phyloP scores from a whole-genome alignment of 2,329 filamentous ascomycete genomes.

The Hypoxylon sp. region DNA sequence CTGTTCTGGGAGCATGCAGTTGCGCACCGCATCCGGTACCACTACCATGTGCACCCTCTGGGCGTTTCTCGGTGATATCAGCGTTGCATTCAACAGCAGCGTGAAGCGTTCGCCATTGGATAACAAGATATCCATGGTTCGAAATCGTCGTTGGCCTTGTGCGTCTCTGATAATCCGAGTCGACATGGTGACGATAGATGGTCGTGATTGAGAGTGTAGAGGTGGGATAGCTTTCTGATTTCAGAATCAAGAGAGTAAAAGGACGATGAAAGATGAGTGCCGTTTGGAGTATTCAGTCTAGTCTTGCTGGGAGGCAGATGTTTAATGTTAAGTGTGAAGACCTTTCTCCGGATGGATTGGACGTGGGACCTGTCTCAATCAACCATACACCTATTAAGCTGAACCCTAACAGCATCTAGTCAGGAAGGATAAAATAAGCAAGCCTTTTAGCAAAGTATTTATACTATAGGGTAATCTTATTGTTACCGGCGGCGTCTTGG shows the following conservation, averaged over 20 bases:
- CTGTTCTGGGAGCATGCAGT: not conserved
- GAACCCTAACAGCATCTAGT: not conserved
- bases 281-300: not conserved
- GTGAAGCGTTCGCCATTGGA: not conserved
- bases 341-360: not conserved
- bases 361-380: too few relatives aligned
- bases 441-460: too few relatives aligned
- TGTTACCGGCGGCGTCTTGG: not conserved
- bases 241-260: not conserved
- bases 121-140: not conserved
- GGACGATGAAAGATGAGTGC: not conserved
- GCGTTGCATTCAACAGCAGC: not conserved
- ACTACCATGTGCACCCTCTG: not conserved
- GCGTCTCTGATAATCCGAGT: not conserved
- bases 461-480: not conserved
- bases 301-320: too few relatives aligned
- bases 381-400: too few relatives aligned
- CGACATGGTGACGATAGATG: not conserved
- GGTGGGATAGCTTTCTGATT: not conserved
- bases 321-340: not conserved
- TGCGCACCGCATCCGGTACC: not conserved
- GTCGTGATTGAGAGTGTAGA: not conserved
- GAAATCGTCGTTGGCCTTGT: not conserved
- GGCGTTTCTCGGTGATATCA: not conserved
- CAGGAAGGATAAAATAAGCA: not conserved